phyloP scores from a whole-genome alignment of 371 early-diverging fungal species.

The Chytridium lagenaria region DNA sequence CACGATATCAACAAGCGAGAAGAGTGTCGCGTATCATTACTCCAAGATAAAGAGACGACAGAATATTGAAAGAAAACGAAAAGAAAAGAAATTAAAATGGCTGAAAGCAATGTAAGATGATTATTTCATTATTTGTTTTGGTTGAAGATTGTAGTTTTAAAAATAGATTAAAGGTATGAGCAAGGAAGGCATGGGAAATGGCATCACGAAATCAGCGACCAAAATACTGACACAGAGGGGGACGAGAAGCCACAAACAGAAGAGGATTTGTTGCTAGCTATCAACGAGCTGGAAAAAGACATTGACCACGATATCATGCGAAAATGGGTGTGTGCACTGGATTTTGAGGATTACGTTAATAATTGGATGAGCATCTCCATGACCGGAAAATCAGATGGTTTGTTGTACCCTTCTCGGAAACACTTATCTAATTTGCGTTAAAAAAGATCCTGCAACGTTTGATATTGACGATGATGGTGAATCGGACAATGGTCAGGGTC shows the following conservation, averaged over 20 bases:
- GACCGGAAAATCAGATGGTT: constrained; percentile 51
- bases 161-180: no score
- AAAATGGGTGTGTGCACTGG: constrained; percentile 55
- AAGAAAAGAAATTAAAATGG: constrained; percentile 55
- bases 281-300: constrained; percentile 47
- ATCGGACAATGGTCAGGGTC: constrained; percentile 10
- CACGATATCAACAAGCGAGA: constrained; percentile 12
- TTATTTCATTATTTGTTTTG: not conserved
- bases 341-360: constrained; percentile 53
- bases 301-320: constrained; percentile 46
- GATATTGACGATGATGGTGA: constrained; percentile 17
- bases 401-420: not conserved
- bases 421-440: not conserved
- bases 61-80: constrained; percentile 42
- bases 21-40: constrained; percentile 46
- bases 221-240: no score
- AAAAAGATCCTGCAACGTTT: constrained; percentile 37
- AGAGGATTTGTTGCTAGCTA: constrained; percentile 28
- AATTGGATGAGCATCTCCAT: constrained; percentile 54
- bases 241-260: no score
- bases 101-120: constrained; percentile 49
- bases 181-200: no score
- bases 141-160: no score
- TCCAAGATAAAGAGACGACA: constrained; percentile 44
- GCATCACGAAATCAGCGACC: no score